Percentiles rank a stretch among this genome's conserved stretches.
Conservation (phyloP, 345 rosid species). For the Brassica napus region Da-Ae NC_063450.1:41700001-41700500, state of each 20-base stretch:
- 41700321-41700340: slow-evolving; percentile 54
- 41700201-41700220: background rate
- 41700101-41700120: slow-evolving; percentile 44
- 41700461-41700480: slow-evolving; percentile 51
- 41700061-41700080: slow-evolving; percentile 42
- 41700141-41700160: slow-evolving; percentile 62
- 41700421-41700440: slow-evolving; percentile 42
- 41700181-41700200: slow-evolving; percentile 31
- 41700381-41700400: background rate
- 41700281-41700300: slow-evolving; percentile 44
- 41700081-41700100: slow-evolving; percentile 62
- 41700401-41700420: background rate
- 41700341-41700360: slow-evolving; percentile 44
- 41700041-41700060: slow-evolving; percentile 68
- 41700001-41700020: slow-evolving; percentile 63
- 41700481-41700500: slow-evolving; percentile 56
- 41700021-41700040: slow-evolving; percentile 61
- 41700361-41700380: slow-evolving; percentile 6
- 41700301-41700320: slow-evolving; percentile 48
- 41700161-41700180: slow-evolving; percentile 67
- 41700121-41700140: slow-evolving; percentile 56
- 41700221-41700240: background rate
- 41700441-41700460: slow-evolving; percentile 53
- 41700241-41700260: background rate
- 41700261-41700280: slow-evolving; percentile 40